Base-by-base conservation (phyloP, 257 asterid species). In the Gynochthodes officinalis region DNA sequence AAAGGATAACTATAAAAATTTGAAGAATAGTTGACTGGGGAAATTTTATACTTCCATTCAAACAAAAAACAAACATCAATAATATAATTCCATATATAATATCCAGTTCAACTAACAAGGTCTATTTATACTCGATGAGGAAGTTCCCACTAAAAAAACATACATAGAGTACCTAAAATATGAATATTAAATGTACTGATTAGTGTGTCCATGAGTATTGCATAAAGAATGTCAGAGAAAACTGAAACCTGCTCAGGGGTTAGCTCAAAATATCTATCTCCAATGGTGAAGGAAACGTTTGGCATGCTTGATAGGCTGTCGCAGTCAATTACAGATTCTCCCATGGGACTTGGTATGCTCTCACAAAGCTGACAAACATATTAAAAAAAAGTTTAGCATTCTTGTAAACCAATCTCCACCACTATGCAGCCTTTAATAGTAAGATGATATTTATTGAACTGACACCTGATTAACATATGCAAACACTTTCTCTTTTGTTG, bases 341-440 rank as follows among this genome's bases (percentile, higher is more conserved):
- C 98, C 67, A 80, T 92, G n/a, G 98, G 96, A 76, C 94, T 93
- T 32, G 98, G 98, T 66, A 93, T 75, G 80, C 86, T 86, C 69
- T 89, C 93, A 69, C 99, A 94, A 23, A 91, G 96, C 99, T 94
- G 81, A 4, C 42, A 53, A 70, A 81, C 71, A 76, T 21, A n/a
- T n/a, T n/a, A n/a, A n/a, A 64, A 48, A 70, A 70, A 59, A 75
- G n/a, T n/a, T n/a, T 16, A 0, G 40, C 10, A 59, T 33, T 48
- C 59, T 39, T 50, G 57, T 27, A 42, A 35, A 67, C 43, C 25
- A 66, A 16, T 21, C 39, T 70, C 37, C n/a, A 35, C 48, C 46
- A 59, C 69, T 7, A 11, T 60, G 57, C 60, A 48, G 61, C 65
- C 61, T 43, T n/a, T 5, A 46, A 5, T 16, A 1, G 67, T n/a